Base-by-base conservation (phyloP, 768 basidiomycete species). In the Tulasnella sp. region DNA sequence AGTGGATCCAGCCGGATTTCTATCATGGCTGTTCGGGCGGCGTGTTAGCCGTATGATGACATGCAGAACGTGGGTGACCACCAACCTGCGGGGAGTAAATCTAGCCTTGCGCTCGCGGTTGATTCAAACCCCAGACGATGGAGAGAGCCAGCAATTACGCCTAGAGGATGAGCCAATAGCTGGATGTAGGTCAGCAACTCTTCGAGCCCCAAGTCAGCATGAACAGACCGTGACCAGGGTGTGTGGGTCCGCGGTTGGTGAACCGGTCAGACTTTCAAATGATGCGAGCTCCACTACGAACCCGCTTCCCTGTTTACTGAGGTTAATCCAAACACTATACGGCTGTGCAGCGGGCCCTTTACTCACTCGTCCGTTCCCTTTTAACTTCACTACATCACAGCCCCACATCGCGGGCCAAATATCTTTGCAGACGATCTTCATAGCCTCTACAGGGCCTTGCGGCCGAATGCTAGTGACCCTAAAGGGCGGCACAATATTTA, bases 1-100 rank as follows among this genome's bases (percentile, higher is more conserved):
- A 11, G 61, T 35, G 61, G 61, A 67, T 67, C 61, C 61, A 67
- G 61, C 32, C 61, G 61, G 16, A 67, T 67, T 67, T 67, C 61
- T 67, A 67, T 67, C 61, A 23, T 67, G 61, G 61, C 61, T 67
- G 61, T 35, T 67, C 32, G 35, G 16, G 44, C 16, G 44, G 15
- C 13, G 44, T 44, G 44, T 15, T 44, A 16, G 16, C 11, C 16
- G 3, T 44, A 44, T 15, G 16, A 18, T 44, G 26, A 57, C 1
- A 26, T 15, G 55, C 23, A 57, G n/a, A 29, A 7, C 26, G 13
- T 3, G 29, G 61, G 7, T 2, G 51, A 67, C 61, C 26, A 67
- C 61, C 26, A 13, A 67, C 61, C 61, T 67, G 61, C 61, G 61
- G 61, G 61, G 13, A 67, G 61, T 29, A 67, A 67, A 67, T 67